Base-by-base conservation (phyloP, 441 rosid species). In the Flueggea neowawraea region DNA sequence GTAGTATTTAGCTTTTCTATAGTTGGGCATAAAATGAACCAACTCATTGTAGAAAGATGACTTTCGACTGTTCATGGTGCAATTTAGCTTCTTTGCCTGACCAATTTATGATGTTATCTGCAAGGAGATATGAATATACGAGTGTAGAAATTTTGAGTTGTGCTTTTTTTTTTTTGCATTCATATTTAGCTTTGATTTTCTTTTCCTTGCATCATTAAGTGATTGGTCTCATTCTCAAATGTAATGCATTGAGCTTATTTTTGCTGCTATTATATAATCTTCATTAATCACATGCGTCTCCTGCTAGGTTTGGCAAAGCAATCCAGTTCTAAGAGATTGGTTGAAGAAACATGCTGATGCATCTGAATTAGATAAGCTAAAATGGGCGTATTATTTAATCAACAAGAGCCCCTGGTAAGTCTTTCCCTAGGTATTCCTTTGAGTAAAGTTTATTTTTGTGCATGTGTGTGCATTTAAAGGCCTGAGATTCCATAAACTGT, bases 391-490 rank as follows among this genome's bases (percentile, higher is more conserved):
- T 75, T 95, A 84, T 84, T 57, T 63, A 63, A 89, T 95, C 71
- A 91, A 95, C 68, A 89, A 88, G 81, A 76, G 96, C 68, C 99
- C 99, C 63, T 89, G 99, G 99, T 85, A 66, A 75, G 77, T 73
- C 57, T 65, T 62, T 69, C 32, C 53, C 15, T 22, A 4, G 13
- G 54, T 32, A 22, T 41, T 58, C 48, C 12, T 10, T 53, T 17
- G 41, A 8, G 41, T 3, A 14, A 51, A 17, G 41, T 13, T 63
- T 39, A 17, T 73, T 43, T 55, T 2, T 16, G 58, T 55, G n/a
- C 14, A 10, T 16, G 55, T 28, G 2, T 50, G 6, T 28, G 13
- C 17, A 12, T 31, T 6, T 53, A 47, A 4, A 47, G 41, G 9
- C 9, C 41, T 36, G 9, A 36, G 41, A 36, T 36, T 22, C 28